Base-by-base conservation (phyloP, 768 basidiomycete genomes). In the Macrolepiota albuminosa region DNA sequence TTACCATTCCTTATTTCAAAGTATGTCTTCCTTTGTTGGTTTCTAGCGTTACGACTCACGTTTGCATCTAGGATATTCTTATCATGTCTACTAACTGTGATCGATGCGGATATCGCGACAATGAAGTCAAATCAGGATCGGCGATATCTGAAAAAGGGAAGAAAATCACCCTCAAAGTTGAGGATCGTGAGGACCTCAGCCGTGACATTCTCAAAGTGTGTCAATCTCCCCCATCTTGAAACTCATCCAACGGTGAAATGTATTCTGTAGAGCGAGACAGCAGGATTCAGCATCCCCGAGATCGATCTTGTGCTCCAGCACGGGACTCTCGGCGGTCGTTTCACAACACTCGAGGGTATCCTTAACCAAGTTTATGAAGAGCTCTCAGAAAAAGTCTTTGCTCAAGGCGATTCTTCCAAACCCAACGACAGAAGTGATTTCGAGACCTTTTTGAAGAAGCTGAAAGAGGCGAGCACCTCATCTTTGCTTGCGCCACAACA, bases 1-100 rank as follows among this genome's bases (percentile, higher is more conserved):
- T 98, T 65, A 86, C 84, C 62, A 97, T 99, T 64, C 97, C 97
- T 0, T 94, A 99, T 73, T 98, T 99, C 83, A 93, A 99, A 83
- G 95, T 88, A 53, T 53, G 78, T 63, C 24, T 2, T 11, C 34
- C 11, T 36, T 36, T 4, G 4, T 29, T 18, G 24, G 3, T 50
- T 24, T 9, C 13, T 24, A 1, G n/a, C 16, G 1, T 47, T 14
- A 10, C 18, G 4, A 40, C 24, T 39, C 18, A 42, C 46, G 40
- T 58, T n/a, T 16, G 5, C 52, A 40, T 13, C 33, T 56, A 97
- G 95, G 95, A 99, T 66, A 88, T 94, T 58, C 75, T 98, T 56
- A 96, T 67, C 16, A 67, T 67, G 66, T 96, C 96, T 26, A 95
- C 95, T 6, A 98, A 97, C 71, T 98, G 97, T 71, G 93, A 95